A percentile compares a stretch with the other conserved stretches of the same genome.
These are phyloP conservation scores for Globisporangium abappressorium DNA, from an alignment of 352 stramenopile species.

Conservation along the genomic window DNA sequence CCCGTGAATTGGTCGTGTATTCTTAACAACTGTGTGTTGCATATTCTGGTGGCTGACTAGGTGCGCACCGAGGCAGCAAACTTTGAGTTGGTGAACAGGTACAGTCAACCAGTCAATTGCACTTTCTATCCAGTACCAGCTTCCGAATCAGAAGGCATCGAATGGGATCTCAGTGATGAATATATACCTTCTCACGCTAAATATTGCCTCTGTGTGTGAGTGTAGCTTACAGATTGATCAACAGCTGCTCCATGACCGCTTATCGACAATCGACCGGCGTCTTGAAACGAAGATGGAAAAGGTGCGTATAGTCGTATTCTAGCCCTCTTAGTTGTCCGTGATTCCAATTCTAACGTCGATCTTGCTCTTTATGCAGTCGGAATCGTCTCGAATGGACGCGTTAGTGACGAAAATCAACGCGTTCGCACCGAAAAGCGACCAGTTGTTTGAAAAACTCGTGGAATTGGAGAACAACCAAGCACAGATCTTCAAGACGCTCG, in stretches of 20 bases:
- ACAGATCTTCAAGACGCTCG: neutral
- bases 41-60: neutral
- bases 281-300: slow-evolving; percentile 67
- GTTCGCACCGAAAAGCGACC: slow-evolving; percentile 39
- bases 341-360: neutral
- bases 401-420: slow-evolving; percentile 52
- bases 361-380: slow-evolving; percentile 28
- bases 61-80: slow-evolving; percentile 32
- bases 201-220: neutral
- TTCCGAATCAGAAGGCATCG: neutral
- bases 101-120: neutral
- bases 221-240: slow-evolving; percentile 48
- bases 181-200: too few relatives aligned
- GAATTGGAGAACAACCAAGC: slow-evolving; percentile 17
- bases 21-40: neutral
- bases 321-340: neutral
- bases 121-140: neutral
- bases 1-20: too few relatives aligned
- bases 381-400: slow-evolving; percentile 39
- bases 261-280: slow-evolving; percentile 40
- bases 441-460: slow-evolving; percentile 28
- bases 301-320: slow-evolving; percentile 19
- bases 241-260: slow-evolving; percentile 35
- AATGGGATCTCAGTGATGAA: neutral
- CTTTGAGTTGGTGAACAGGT: slow-evolving; percentile 30